Evolutionary conservation across 148 eudicot species (phyloP).

Genomic region (Arbutus unedo): DNA sequence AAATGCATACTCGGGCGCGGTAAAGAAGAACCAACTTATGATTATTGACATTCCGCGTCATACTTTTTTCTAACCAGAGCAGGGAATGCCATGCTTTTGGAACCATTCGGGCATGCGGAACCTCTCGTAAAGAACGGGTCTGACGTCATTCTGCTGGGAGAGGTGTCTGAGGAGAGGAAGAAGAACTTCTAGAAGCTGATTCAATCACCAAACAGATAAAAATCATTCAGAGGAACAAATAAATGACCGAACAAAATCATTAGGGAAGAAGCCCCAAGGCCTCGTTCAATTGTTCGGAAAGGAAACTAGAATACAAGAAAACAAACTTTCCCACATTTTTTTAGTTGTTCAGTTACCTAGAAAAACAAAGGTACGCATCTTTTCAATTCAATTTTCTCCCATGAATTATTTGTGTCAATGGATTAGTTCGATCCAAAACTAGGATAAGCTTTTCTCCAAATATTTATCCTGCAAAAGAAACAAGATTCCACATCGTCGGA

Average conservation of each 20-base stretch:
- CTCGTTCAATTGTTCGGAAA: neutral
- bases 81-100: slow-evolving; percentile 86
- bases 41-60: neutral
- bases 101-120: slow-evolving; percentile 98
- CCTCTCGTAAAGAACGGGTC: slow-evolving; percentile 71
- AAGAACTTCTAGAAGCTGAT: slow-evolving; percentile 82
- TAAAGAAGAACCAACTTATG: neutral
- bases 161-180: slow-evolving; percentile 88
- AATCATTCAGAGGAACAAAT: slow-evolving; percentile 2
- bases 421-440: no score
- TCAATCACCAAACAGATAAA: slow-evolving; percentile 9
- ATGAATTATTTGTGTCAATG: no score
- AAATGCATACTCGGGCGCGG: slow-evolving; percentile 18
- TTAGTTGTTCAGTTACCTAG: neutral
- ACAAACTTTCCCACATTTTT: neutral
- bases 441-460: neutral
- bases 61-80: slow-evolving; percentile 43
- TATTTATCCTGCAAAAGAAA: neutral
- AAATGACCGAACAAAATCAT: neutral
- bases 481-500: neutral
- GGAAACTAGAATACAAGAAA: neutral
- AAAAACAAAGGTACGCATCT: neutral
- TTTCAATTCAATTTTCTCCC: neutral
- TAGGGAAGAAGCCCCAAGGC: neutral
- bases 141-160: slow-evolving; percentile 66